phyloP scores from a whole-genome alignment of 768 basidiomycete species.

The Macrolepiota albuminosa region DNA sequence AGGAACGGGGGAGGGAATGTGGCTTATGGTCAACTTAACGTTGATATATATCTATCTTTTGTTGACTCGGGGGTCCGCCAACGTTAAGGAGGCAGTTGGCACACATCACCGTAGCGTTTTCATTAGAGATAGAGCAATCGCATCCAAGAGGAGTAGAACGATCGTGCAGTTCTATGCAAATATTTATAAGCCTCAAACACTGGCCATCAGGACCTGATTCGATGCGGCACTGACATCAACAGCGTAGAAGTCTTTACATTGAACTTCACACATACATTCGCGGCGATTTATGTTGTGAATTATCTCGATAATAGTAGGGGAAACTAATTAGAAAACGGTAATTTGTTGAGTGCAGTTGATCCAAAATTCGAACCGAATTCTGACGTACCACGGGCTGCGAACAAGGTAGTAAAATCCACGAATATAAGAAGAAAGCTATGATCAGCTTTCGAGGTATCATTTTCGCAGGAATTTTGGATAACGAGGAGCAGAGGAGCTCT shows the following conservation, averaged over 20 bases:
- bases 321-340: neutral
- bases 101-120: neutral
- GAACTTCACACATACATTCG: neutral
- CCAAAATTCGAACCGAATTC: neutral
- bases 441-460: neutral
- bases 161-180: neutral
- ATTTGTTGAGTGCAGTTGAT: neutral
- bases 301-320: neutral
- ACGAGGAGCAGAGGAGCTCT: neutral
- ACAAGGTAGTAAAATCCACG: neutral
- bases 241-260: neutral
- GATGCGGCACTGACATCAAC: neutral
- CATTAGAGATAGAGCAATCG: neutral
- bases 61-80: neutral
- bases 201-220: neutral
- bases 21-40: neutral
- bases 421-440: neutral
- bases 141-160: neutral
- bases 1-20: neutral
- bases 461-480: neutral
- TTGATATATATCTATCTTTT: neutral
- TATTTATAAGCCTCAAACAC: neutral
- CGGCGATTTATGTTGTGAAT: neutral
- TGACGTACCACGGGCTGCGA: neutral
- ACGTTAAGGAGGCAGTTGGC: neutral